Conservation (phyloP, 2,329 filamentous ascomycete genomes). For the Fusarium sp. region DNA sequence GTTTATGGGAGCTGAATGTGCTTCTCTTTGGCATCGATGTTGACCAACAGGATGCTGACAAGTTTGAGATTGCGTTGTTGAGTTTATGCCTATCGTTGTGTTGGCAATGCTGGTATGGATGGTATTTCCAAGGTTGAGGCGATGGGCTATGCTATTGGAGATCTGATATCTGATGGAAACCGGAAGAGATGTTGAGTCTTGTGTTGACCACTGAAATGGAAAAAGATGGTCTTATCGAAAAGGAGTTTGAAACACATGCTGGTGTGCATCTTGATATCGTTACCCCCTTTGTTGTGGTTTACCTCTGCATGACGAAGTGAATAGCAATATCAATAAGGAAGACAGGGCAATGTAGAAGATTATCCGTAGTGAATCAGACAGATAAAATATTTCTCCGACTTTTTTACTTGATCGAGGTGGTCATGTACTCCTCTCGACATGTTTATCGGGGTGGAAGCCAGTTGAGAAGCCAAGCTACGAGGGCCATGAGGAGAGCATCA, state of each 20-base stretch:
- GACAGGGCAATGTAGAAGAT: background rate
- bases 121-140: background rate
- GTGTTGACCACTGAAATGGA: background rate
- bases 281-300: background rate
- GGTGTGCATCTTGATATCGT: background rate
- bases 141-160: background rate
- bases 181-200: background rate
- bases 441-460: slow-evolving; percentile 38
- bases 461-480: slow-evolving; percentile 44
- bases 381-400: background rate
- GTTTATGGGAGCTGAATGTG: background rate
- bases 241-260: background rate
- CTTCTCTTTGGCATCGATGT: background rate
- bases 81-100: background rate
- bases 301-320: background rate
- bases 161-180: background rate
- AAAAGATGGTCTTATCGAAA: background rate
- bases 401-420: background rate
- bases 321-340: background rate
- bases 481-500: slow-evolving; percentile 52
- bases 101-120: background rate
- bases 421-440: background rate
- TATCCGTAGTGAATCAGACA: background rate
- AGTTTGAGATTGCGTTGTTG: background rate
- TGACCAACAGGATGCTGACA: background rate